A percentile compares a stretch with the other conserved stretches of the same genome.
phyloP scores from a whole-genome alignment of 345 rosid species.

The Dovyalis caffra region DNA sequence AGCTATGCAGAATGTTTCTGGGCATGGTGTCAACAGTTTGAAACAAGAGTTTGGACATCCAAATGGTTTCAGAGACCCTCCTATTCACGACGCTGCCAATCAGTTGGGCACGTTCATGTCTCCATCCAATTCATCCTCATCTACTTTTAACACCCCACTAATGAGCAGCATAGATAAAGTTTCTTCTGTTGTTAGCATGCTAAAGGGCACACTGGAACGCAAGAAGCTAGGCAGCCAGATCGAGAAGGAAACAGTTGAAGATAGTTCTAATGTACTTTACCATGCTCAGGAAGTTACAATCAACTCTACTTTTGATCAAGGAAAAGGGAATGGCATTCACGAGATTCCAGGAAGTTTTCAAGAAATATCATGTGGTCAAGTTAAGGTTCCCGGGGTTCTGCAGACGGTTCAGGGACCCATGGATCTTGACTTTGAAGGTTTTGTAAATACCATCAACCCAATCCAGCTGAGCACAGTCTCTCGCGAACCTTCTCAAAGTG shows the following conservation, averaged over 20 bases:
- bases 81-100: conserved; percentile 36
- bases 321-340: conserved; percentile 28
- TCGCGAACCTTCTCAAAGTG: conserved; percentile 60
- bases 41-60: conserved; percentile 41
- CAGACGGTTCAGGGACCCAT: conserved; percentile 36
- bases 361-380: conserved; percentile 29
- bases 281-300: conserved; percentile 32
- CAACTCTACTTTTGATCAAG: conserved; percentile 28
- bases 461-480: conserved; percentile 43
- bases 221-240: conserved; percentile 49
- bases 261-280: conserved; percentile 30
- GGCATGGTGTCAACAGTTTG: conserved; percentile 28
- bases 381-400: conserved; percentile 21
- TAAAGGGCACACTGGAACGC: conserved; percentile 62
- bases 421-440: conserved; percentile 46
- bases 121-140: conserved; percentile 59
- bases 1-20: conserved; percentile 32
- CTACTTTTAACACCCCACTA: conserved; percentile 39
- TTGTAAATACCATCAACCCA: conserved; percentile 39
- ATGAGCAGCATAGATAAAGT: conserved; percentile 41
- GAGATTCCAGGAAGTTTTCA: conserved; percentile 31
- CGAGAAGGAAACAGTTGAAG: conserved; percentile 41
- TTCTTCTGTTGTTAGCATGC: conserved; percentile 68
- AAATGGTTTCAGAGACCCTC: conserved; percentile 30
- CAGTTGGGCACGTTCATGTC: conserved; percentile 45